These are phyloP conservation scores for Sclerotinia subarctica DNA, from an alignment of 2,329 filamentous ascomycete species.

Conservation along the genomic window DNA sequence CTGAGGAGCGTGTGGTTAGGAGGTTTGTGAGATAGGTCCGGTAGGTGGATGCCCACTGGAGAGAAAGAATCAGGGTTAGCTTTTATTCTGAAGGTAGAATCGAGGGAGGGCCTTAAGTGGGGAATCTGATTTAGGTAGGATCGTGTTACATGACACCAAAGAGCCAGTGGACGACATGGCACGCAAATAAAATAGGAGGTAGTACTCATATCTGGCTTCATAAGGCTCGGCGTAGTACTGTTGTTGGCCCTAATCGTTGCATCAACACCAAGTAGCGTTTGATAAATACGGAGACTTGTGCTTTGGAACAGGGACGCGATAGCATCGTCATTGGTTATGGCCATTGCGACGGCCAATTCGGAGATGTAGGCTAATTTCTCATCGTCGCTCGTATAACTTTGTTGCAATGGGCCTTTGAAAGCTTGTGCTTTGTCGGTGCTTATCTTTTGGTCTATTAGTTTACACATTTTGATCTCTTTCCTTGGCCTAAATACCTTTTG, in stretches of 20 bases:
- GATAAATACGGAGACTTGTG: conserved; percentile 5
- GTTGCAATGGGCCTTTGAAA: neutral
- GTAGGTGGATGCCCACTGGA: conserved; percentile 5
- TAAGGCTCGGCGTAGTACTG: neutral
- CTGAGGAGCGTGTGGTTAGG: neutral
- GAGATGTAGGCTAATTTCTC: conserved; percentile 10
- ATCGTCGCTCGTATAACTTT: neutral
- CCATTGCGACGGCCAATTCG: conserved; percentile 6
- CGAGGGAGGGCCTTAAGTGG: neutral
- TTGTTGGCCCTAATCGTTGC: neutral
- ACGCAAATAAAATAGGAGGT: neutral
- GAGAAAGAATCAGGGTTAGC: neutral
- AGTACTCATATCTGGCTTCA: conserved; percentile 10
- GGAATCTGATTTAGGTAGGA: neutral
- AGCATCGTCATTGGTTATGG: conserved; percentile 1
- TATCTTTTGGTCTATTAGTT: conserved; percentile 1
- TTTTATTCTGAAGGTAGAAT: neutral
- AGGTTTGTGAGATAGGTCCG: neutral
- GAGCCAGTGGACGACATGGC: neutral
- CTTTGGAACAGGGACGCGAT: neutral
- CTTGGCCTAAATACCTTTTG: conserved; percentile 1
- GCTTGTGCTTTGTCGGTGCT: conserved; percentile 11
- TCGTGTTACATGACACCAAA: neutral
- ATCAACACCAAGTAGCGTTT: conserved; percentile 15
- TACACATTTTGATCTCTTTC: neutral